phyloP scores from a whole-genome alignment of 345 rosid genomes.

The Mallotus nudiflorus region DNA sequence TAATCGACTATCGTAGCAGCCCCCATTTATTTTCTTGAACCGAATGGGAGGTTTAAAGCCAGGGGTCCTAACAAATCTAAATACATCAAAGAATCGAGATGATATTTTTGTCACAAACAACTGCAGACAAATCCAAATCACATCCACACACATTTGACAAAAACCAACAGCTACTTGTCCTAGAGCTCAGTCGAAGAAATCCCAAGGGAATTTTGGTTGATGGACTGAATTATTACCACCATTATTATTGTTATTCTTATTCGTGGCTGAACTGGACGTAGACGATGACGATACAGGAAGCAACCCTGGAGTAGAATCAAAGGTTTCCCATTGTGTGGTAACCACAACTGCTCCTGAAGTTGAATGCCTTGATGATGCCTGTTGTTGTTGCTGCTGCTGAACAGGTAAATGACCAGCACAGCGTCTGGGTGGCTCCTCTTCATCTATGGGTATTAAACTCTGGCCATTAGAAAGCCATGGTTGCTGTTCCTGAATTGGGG shows the following conservation, averaged over 20 bases:
- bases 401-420: not conserved
- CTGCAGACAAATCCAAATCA: slow-evolving; percentile 42
- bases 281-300: slow-evolving; percentile 41
- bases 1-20: slow-evolving; percentile 36
- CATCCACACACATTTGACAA: slow-evolving; percentile 55
- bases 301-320: slow-evolving; percentile 50
- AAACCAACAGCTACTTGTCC: slow-evolving; percentile 1
- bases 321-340: slow-evolving; percentile 92
- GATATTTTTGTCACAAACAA: slow-evolving; percentile 36
- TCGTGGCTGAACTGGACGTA: slow-evolving; percentile 22
- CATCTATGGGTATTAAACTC: slow-evolving; percentile 12
- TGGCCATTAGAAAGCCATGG: slow-evolving; percentile 44
- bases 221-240: slow-evolving; percentile 41
- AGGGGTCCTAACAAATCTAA: slow-evolving; percentile 55
- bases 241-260: slow-evolving; percentile 21
- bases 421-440: slow-evolving; percentile 14
- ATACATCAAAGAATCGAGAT: slow-evolving; percentile 82
- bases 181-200: slow-evolving; percentile 63
- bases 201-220: slow-evolving; percentile 84
- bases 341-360: slow-evolving; percentile 58
- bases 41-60: slow-evolving; percentile 16
- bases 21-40: slow-evolving; percentile 52
- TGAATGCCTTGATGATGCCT: slow-evolving; percentile 41
- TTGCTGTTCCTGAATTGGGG: slow-evolving; percentile 44
- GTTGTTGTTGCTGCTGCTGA: slow-evolving; percentile 46